A percentile compares a stretch with the other conserved stretches of the same genome.
Conservation (phyloP, 352 stramenopile species). For the Pythium rhizo-oryzae region DNA sequence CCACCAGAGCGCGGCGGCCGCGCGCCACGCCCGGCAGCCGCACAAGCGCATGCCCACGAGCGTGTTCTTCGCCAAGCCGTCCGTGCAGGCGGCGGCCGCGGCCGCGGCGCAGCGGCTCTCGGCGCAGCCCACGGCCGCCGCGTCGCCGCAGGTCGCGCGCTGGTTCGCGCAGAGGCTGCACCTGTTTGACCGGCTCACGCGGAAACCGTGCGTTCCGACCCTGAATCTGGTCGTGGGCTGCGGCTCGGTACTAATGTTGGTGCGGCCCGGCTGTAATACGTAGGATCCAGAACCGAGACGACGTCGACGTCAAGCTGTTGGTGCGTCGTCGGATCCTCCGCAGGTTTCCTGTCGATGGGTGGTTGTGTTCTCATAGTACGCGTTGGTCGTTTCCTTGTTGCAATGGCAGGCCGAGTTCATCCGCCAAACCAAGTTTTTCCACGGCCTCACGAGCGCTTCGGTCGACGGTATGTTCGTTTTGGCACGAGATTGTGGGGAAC, state of each 20-base stretch:
- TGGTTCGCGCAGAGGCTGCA: conserved; percentile 34
- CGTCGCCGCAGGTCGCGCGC: conserved; percentile 9
- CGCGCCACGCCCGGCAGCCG: neutral
- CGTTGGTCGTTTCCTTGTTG: neutral
- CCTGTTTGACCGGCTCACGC: conserved; percentile 33
- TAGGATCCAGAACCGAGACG: conserved; percentile 45
- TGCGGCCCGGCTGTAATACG: neutral
- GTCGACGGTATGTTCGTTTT: conserved; percentile 35
- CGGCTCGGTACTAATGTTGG: neutral
- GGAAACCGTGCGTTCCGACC: conserved; percentile 32
- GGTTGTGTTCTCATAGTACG: neutral
- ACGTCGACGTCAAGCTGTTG: conserved; percentile 56
- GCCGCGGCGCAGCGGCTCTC: conserved; percentile 15
- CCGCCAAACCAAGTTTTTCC: conserved; percentile 36
- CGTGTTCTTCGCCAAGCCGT: conserved; percentile 21
- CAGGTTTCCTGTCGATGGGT: neutral
- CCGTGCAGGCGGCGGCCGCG: conserved; percentile 2
- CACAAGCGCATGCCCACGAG: conserved; percentile 18
- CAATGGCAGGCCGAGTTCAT: conserved; percentile 39
- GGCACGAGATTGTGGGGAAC: neutral
- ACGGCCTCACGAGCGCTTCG: conserved; percentile 36
- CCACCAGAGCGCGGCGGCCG: conserved; percentile 2
- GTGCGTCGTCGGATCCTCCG: conserved; percentile 17
- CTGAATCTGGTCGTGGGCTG: neutral
- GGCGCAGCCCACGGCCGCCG: neutral